These are phyloP conservation scores for Schizothecium vesticola DNA, from an alignment of 495 filamentous ascomycete genomes.

Conservation along the genomic window DNA sequence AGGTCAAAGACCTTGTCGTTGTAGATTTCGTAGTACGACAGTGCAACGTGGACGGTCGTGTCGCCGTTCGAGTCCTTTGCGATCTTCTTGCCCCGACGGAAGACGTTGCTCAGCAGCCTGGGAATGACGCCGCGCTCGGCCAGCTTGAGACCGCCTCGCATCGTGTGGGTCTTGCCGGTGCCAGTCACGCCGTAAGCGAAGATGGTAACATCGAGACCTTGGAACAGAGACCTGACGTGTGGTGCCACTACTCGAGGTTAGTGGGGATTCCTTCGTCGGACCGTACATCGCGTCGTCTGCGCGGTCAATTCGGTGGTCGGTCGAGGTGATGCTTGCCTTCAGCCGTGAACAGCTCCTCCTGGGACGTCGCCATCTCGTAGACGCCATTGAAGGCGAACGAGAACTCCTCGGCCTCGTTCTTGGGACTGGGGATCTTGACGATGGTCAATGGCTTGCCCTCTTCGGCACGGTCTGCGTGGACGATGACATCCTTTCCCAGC, in stretches of 20 bases:
- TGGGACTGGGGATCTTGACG: conserved; percentile 90
- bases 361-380: conserved; percentile 71
- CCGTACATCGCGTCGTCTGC: background rate
- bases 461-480: conserved; percentile 55
- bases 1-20: conserved; percentile 94
- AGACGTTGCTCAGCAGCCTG: conserved; percentile 78
- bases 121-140: conserved; percentile 91
- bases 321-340: conserved; percentile 57
- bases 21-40: conserved; percentile 98
- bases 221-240: conserved; percentile 83
- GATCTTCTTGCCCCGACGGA: conserved; percentile 77
- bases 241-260: conserved; percentile 42
- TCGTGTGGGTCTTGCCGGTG: conserved; percentile 96
- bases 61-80: conserved; percentile 74
- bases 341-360: conserved; percentile 79
- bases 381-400: conserved; percentile 94
- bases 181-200: conserved; percentile 97
- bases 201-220: conserved; percentile 86
- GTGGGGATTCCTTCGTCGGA: background rate
- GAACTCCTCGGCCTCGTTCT: conserved; percentile 85
- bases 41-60: conserved; percentile 66
- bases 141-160: conserved; percentile 87
- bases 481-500: conserved; percentile 76
- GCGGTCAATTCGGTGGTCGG: background rate
- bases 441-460: conserved; percentile 56